Percentiles rank a stretch among this genome's conserved stretches.
These are phyloP conservation scores for Phytophthora pluvialis DNA, from an alignment of 352 stramenopile genomes.

Conservation along the genomic window DNA sequence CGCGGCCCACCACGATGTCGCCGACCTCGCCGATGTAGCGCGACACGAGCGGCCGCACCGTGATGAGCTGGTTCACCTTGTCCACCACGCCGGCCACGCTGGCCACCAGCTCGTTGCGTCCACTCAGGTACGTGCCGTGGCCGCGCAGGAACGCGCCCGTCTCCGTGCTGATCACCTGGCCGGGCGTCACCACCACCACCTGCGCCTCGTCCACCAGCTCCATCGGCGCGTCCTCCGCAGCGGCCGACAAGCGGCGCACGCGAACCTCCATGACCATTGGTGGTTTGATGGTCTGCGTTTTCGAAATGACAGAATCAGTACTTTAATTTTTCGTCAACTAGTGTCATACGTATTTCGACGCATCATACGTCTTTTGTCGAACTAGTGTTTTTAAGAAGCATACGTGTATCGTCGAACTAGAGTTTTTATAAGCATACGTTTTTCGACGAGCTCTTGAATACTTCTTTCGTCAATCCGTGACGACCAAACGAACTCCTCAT, in stretches of 20 bases:
- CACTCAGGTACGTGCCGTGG: conserved; percentile 95
- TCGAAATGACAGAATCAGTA: too few relatives aligned
- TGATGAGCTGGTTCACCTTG: conserved; percentile 97
- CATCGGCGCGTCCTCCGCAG: conserved; percentile 23
- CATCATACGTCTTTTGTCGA: too few relatives aligned
- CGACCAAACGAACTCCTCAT: too few relatives aligned
- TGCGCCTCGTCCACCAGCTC: conserved; percentile 46
- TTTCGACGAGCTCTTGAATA: too few relatives aligned
- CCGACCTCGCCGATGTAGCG: conserved; percentile 96
- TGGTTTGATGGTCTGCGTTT: neutral
- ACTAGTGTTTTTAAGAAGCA: too few relatives aligned
- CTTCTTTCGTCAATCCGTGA: too few relatives aligned
- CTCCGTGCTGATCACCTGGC: conserved; percentile 80
- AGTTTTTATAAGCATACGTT: too few relatives aligned
- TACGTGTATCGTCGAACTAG: too few relatives aligned
- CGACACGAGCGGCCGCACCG: conserved; percentile 90
- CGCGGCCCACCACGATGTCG: conserved; percentile 96
- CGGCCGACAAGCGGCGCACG: conserved; percentile 33
- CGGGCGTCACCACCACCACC: conserved; percentile 76
- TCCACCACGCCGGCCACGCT: conserved; percentile 95
- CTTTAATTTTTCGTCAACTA: too few relatives aligned
- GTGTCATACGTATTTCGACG: too few relatives aligned
- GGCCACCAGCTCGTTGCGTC: conserved; percentile 85
- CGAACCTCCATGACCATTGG: conserved; percentile 47
- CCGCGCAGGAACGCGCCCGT: conserved; percentile 89